Evolutionary conservation across 2,329 filamentous ascomycete species (phyloP), one percentile per base, ranked within the genome.

Genomic region (Verticillium nonalfalfae): DNA sequence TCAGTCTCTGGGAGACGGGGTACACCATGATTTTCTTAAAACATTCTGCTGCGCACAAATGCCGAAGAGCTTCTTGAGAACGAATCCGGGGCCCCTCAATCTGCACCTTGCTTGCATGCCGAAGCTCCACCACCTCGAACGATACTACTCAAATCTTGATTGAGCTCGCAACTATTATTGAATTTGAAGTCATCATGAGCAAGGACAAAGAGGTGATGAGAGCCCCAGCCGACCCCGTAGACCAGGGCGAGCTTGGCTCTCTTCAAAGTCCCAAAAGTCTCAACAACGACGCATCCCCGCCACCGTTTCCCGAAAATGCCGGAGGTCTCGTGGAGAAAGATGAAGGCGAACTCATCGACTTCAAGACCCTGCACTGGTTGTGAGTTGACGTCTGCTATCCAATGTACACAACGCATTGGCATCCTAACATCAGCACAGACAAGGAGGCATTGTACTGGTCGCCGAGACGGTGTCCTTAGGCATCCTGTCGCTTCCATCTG

Each of bases 401-500:
- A 3, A 18, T 34, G 6, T n/a, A 4, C n/a, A 1, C 26, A 31
- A 31, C 15, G 10, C 33, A 9, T 4, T 31, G 0, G 1, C 15
- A 38, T 4, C 5, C 13, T 21, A 13, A 57, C 55, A 13, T 10
- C 21, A 7, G 10, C 1, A 18, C 40, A 76, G 75, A 75, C 76
- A 79, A 72, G 78, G 76, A 45, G 74, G 75, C 2, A 72, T 78
- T 15, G 71, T 78, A 40, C 65, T 78, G 62, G 73, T 78, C 58
- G 76, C 76, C n/a, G 76, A 78, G 61, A 78, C 76, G 1, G 75
- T 78, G 58, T 78, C 75, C 0, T 72, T 79, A 15, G 77, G 77
- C 0, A 78, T 79, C 71, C 89, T 91, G 77, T 90, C 88, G 1
- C 90, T 91, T 63, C 89, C 89, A 1, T 90, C 87, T 70, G 90